Percentiles rank a stretch among this genome's conserved stretches.
These are phyloP conservation scores for Dunaliella salina DNA, from an alignment of 163 green algal species.

Conservation along the genomic window DNA sequence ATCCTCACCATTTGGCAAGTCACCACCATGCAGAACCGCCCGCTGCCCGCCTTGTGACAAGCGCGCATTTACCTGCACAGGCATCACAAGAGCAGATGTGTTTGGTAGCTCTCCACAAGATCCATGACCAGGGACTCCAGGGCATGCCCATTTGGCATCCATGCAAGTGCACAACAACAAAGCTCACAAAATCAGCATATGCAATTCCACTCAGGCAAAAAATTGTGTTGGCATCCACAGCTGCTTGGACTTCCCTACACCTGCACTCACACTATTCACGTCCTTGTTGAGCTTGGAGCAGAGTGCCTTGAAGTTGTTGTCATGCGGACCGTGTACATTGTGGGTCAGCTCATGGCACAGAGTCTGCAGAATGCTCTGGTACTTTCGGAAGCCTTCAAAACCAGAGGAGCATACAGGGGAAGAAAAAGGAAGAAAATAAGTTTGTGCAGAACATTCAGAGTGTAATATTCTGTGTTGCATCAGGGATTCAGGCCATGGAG, in stretches of 20 bases:
- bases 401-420: too few species aligned
- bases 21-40: neutral
- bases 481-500: too few species aligned
- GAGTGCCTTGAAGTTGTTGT: slow-evolving; percentile 76
- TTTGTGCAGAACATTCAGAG: too few species aligned
- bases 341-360: slow-evolving; percentile 87
- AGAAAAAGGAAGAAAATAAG: too few species aligned
- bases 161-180: too few species aligned
- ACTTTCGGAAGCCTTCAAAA: slow-evolving; percentile 77
- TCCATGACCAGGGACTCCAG: too few species aligned
- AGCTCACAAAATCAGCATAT: too few species aligned
- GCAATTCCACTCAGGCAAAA: too few species aligned
- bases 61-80: neutral
- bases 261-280: slow-evolving; percentile 1
- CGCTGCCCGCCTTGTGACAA: neutral
- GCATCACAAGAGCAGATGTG: neutral
- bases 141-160: too few species aligned
- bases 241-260: neutral
- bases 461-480: too few species aligned
- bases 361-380: slow-evolving; percentile 71
- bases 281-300: slow-evolving; percentile 42
- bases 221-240: too few species aligned
- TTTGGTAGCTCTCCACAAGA: too few species aligned
- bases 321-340: slow-evolving; percentile 79
- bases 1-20: neutral